These are phyloP conservation scores for Cystobasidium slooffiae DNA, from an alignment of 1,284 basidiomycete genomes.

Conservation along the genomic window DNA sequence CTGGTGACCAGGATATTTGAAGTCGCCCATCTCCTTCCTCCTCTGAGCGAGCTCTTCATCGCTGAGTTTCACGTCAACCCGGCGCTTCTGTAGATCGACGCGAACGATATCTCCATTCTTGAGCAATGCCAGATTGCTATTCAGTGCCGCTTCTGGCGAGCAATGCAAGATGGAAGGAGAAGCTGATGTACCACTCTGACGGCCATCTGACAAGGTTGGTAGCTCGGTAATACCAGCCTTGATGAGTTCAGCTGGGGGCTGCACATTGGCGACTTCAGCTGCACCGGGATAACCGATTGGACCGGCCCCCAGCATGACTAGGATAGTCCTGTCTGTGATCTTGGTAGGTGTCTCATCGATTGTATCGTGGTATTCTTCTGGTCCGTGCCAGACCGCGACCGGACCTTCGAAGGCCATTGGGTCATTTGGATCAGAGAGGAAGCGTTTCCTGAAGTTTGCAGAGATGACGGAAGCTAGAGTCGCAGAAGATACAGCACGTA, in stretches of 20 bases:
- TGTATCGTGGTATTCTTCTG: constrained; percentile 57
- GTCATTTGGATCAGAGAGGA: constrained; percentile 56
- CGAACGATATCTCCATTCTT: constrained; percentile 57
- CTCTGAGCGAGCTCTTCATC: constrained; percentile 54
- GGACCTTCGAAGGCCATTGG: constrained; percentile 59
- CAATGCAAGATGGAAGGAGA: constrained; percentile 58
- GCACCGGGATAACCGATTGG: constrained; percentile 51
- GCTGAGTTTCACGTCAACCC: constrained; percentile 54
- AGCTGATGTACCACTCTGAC: constrained; percentile 58
- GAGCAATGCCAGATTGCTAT: constrained; percentile 57
- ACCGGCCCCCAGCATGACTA: constrained; percentile 58
- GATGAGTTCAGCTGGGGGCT: constrained; percentile 57
- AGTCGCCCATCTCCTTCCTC: constrained; percentile 48
- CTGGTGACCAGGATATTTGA: constrained; percentile 53
- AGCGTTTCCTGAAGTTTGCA: constrained; percentile 55
- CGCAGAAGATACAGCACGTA: not conserved
- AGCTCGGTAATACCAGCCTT: constrained; percentile 57
- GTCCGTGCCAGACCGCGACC: constrained; percentile 58
- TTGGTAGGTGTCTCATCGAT: constrained; percentile 52
- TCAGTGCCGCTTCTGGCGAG: constrained; percentile 57
- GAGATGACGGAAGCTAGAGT: constrained; percentile 55
- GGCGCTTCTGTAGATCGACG: constrained; percentile 56
- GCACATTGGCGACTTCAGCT: constrained; percentile 57
- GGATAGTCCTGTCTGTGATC: constrained; percentile 54
- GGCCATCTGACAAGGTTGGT: constrained; percentile 58